Conservation (phyloP, 768 basidiomycete species). For the Russula lepida region DNA sequence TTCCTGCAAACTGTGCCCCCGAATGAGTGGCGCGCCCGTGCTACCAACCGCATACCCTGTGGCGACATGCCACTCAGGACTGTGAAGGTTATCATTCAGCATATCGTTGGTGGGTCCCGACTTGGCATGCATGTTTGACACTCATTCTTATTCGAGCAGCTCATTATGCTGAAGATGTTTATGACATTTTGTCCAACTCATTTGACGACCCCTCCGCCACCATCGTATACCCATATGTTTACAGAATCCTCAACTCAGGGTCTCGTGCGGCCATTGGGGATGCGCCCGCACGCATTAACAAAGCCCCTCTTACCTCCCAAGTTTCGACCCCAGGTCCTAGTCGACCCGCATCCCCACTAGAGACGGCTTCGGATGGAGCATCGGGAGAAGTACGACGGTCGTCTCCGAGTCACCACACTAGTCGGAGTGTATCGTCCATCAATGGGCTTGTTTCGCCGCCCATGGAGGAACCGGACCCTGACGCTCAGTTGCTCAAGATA, state of each 20-base stretch:
- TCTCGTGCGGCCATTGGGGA: conserved; percentile 35
- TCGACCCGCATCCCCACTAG: conserved; percentile 65
- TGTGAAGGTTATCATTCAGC: conserved; percentile 97
- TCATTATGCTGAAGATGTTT: conserved; percentile 81
- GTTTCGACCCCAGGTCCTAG: conserved; percentile 54
- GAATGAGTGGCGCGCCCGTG: conserved; percentile 91
- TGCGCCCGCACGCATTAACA: conserved; percentile 22
- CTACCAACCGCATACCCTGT: conserved; percentile 84
- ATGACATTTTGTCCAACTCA: conserved; percentile 80
- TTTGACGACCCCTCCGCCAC: conserved; percentile 98
- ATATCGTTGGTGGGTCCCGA: conserved; percentile 75
- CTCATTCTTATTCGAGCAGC: conserved; percentile 35
- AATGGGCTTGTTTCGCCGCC: conserved; percentile 48
- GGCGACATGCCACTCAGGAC: conserved; percentile 98
- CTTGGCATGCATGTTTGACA: neutral
- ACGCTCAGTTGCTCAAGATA: conserved; percentile 71
- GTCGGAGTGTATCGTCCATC: conserved; percentile 56
- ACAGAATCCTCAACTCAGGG: conserved; percentile 76
- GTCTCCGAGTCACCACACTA: conserved; percentile 57
- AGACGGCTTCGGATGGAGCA: conserved; percentile 41
- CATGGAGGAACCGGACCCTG: conserved; percentile 80
- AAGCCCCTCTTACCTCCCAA: conserved; percentile 34
- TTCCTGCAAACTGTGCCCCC: conserved; percentile 91
- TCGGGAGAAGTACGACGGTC: conserved; percentile 42
- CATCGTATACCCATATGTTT: conserved; percentile 93